These are phyloP conservation scores for Cyclocybe cylindracea DNA, from an alignment of 768 basidiomycete species.

Conservation along the genomic window DNA sequence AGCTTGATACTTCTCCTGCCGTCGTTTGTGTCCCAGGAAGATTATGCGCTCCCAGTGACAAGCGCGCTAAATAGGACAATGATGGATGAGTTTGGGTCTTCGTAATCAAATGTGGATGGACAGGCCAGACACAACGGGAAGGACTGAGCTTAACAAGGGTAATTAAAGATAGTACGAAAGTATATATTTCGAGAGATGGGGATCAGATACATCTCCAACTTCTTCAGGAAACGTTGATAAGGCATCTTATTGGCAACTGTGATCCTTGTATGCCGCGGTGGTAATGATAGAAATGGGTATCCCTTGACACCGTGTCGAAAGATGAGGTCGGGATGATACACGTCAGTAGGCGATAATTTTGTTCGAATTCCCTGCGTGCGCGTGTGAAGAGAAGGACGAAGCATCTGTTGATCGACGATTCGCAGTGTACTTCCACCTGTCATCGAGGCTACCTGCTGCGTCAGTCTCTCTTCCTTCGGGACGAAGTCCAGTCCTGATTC, in stretches of 20 bases:
- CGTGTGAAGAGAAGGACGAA: conserved; percentile 70
- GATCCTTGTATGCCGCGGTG: conserved; percentile 78
- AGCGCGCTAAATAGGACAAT: conserved; percentile 96
- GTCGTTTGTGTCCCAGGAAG: conserved; percentile 87
- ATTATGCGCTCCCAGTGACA: conserved; percentile 92
- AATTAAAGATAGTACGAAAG: conserved; percentile 78
- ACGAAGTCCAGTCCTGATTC: conserved; percentile 59
- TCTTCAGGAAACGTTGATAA: conserved; percentile 89
- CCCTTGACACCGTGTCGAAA: conserved; percentile 63
- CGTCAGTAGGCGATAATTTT: conserved; percentile 31
- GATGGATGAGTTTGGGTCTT: conserved; percentile 92
- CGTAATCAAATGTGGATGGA: conserved; percentile 92
- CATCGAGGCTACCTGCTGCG: conserved; percentile 42
- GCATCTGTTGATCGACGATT: conserved; percentile 71
- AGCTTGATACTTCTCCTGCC: conserved; percentile 86
- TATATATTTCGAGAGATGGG: neutral
- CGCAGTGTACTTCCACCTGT: conserved; percentile 40
- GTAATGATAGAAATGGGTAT: conserved; percentile 96
- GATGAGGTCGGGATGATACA: conserved; percentile 46
- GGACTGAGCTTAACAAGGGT: conserved; percentile 71
- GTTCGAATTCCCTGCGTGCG: conserved; percentile 43
- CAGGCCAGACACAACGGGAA: conserved; percentile 67
- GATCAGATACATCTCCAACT: conserved; percentile 82
- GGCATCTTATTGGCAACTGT: conserved; percentile 90
- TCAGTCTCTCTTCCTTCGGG: conserved; percentile 45